Percentiles rank a stretch among this genome's conserved stretches.
Conservation (phyloP, 2,329 filamentous ascomycete genomes). For the Penicillium sumatraense region DNA sequence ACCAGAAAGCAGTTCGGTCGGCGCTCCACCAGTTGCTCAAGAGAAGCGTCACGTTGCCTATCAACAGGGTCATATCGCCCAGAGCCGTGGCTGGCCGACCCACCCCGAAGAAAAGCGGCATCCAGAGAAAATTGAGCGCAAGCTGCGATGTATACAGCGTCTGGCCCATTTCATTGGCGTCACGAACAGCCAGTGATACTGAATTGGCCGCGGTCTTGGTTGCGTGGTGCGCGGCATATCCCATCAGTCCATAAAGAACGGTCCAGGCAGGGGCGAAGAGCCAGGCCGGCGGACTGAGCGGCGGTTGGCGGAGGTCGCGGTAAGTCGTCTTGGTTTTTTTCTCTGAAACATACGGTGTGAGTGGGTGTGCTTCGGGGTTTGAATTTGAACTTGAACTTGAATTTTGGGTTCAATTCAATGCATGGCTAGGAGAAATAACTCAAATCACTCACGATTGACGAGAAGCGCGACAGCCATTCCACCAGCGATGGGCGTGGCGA, state of each 20-base stretch:
- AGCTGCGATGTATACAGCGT: conserved; percentile 87
- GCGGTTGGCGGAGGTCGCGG: conserved; percentile 49
- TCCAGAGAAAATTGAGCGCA: conserved; percentile 84
- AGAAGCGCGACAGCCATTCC: conserved; percentile 35
- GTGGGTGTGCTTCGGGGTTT: not conserved
- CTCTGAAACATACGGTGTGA: conserved; percentile 22
- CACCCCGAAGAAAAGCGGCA: conserved; percentile 87
- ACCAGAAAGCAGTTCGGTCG: conserved; percentile 73
- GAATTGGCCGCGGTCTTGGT: conserved; percentile 66
- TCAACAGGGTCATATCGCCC: conserved; percentile 73
- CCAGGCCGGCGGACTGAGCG: conserved; percentile 60
- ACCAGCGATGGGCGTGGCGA: conserved; percentile 32
- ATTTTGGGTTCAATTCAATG: no score
- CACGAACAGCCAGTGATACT: conserved; percentile 58
- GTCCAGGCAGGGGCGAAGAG: conserved; percentile 66
- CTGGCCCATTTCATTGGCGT: conserved; percentile 68
- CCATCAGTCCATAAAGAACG: conserved; percentile 71
- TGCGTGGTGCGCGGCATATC: conserved; percentile 83
- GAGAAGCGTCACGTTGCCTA: conserved; percentile 74
- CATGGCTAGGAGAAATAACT: not conserved
- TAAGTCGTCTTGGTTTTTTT: conserved; percentile 43
- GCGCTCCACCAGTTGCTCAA: conserved; percentile 76
- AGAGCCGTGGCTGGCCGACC: conserved; percentile 75
- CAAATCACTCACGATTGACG: conserved; percentile 30
- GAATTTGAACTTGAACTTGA: no score